Base-by-base conservation (phyloP, 1,284 basidiomycete genomes). In the Sanghuangporus baumii region DNA sequence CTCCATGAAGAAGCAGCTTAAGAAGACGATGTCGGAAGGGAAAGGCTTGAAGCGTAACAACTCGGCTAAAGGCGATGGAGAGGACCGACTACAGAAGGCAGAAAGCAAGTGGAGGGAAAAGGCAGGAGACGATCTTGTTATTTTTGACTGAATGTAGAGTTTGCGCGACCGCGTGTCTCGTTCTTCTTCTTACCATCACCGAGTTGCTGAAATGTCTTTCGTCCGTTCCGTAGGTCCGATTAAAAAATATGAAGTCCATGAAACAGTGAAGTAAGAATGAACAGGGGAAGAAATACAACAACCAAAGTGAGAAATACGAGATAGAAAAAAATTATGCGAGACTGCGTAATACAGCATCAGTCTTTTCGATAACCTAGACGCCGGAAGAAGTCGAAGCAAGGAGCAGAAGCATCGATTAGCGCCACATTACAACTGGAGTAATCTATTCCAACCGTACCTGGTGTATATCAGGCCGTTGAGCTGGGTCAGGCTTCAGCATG, bases 401-500 rank as follows among this genome's bases (percentile, higher is more conserved):
- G 58, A 51, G 26, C 59, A 40, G 3, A n/a, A 46, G 46, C 41
- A 61, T 43, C 14, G 43, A n/a, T 23, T 43, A 57, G 40, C 38
- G 43, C 20, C 43, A 55, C 40, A 55, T 55, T 55, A 41, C 36
- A 37, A 61, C 18, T 34, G 41, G 51, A 52, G 26, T 56, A 43
- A 40, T 34, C 38, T 18, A 9, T 38, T 34, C 38, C 38, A 11
- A 31, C 68, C 78, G 41, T 64, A 93, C 93, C 82, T 87, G 78
- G 66, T 94, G 84, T 46, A 97, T 94, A 74, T 90, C 86, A 9
- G 94, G 94, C 64, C 95, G 75, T 37, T 93, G 83, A 58, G 79
- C 76, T 7, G 94, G 91, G 67, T 96, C 87, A 36, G 89, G 83
- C 66, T 89, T 89, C 55, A 97, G 75, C 88, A 93, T 91, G 59